These are phyloP conservation scores for Aspergillus pseudonomiae DNA, from an alignment of 2,329 filamentous ascomycete species.

Conservation along the genomic window DNA sequence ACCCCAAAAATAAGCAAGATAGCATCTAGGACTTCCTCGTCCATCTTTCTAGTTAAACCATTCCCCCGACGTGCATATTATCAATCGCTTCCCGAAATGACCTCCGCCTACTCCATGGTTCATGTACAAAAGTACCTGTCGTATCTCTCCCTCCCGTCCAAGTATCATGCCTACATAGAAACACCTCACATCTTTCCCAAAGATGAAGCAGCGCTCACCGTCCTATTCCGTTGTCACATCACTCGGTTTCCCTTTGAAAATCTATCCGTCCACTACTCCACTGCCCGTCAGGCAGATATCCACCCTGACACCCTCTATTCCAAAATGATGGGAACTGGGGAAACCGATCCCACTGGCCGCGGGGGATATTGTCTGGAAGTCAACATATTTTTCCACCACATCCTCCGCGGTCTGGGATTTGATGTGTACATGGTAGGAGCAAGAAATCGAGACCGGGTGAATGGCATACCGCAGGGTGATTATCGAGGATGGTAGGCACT, in stretches of 20 bases:
- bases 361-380: constrained; percentile 67
- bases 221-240: constrained; percentile 47
- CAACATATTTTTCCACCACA: constrained; percentile 57
- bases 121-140: constrained; percentile 38
- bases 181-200: constrained; percentile 29
- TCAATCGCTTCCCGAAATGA: background rate
- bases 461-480: constrained; percentile 33
- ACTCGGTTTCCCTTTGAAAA: constrained; percentile 61
- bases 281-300: constrained; percentile 45
- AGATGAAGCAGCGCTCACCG: constrained; percentile 46
- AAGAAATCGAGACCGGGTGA: constrained; percentile 38
- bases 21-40: background rate
- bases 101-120: constrained; percentile 30
- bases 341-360: constrained; percentile 34
- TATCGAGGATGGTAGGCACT: constrained; percentile 28
- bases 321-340: constrained; percentile 49
- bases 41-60: background rate
- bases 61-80: background rate
- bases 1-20: background rate
- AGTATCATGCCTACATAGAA: constrained; percentile 22
- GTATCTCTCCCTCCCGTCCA: constrained; percentile 33
- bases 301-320: constrained; percentile 52
- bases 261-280: constrained; percentile 56
- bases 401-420: constrained; percentile 57
- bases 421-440: constrained; percentile 56